Conservation (phyloP, 495 filamentous ascomycete species). For the Friedmanniomyces endolithicus region DNA sequence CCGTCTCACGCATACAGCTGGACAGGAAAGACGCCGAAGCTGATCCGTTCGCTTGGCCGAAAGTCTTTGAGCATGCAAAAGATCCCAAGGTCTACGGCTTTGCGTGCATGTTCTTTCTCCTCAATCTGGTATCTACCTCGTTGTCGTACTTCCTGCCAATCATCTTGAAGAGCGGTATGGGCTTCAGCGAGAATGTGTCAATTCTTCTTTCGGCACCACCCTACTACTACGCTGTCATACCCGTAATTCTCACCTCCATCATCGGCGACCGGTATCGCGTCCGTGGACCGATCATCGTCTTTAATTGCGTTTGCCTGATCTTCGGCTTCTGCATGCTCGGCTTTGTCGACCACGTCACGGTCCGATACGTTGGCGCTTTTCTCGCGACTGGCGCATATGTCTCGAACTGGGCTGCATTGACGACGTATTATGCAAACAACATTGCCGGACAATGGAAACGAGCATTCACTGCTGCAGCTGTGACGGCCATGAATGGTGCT, state of each 20-base stretch:
- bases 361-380: conserved; percentile 61
- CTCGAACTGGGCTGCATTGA: conserved; percentile 68
- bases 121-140: conserved; percentile 58
- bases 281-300: conserved; percentile 56
- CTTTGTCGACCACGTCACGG: conserved; percentile 52
- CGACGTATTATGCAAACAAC: conserved; percentile 61
- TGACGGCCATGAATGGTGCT: conserved; percentile 59
- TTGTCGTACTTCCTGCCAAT: conserved; percentile 57
- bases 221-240: conserved; percentile 64
- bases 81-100: conserved; percentile 67
- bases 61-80: conserved; percentile 46
- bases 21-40: conserved; percentile 49
- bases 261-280: conserved; percentile 53
- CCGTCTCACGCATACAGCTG: conserved; percentile 25
- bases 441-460: conserved; percentile 67
- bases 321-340: conserved; percentile 63
- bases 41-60: conserved; percentile 47
- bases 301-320: conserved; percentile 63
- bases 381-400: conserved; percentile 69
- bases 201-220: conserved; percentile 65
- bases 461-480: conserved; percentile 54
- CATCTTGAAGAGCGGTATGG: conserved; percentile 59
- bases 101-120: conserved; percentile 56
- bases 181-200: conserved; percentile 50
- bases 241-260: conserved; percentile 56